Base-by-base conservation (phyloP, 2,329 filamentous ascomycete genomes). In the Leptosphaerulina australis region DNA sequence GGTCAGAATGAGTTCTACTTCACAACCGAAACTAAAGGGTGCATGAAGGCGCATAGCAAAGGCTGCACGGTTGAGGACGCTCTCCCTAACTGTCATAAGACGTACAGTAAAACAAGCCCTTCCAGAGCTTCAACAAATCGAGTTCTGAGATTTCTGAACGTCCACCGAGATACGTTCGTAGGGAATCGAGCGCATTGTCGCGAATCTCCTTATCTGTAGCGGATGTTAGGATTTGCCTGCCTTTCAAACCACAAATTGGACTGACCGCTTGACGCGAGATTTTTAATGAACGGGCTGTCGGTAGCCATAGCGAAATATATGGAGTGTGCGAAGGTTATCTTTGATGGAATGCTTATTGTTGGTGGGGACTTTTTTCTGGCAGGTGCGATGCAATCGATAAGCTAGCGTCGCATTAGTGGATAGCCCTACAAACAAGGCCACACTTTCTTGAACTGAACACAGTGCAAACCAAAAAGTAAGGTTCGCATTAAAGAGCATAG, bases 81-180 rank as follows among this genome's bases (percentile, higher is more conserved):
- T 10, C 8, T 20, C 4, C 18, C 14, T 17, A 20, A 7, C n/a
- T 14, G 15, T 5, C 9, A 10, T 10, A 9, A 3, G 3, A 33
- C 77, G 44, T 77, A 82, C 83, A 85, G 80, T 91, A 97, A 79
- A 94, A 97, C 15, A 97, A 83, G 4, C 91, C 93, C 70, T 95
- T 96, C 91, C 91, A 96, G 59, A 97, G 83, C 77, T 96, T 96
- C 53, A 93, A 79, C 39, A 90, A 79, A 58, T 96, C 91, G 59
- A 88, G 73, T 30, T 83, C 77, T 14, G 83, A 77, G 54, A 97
- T 83, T 44, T 81, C 45, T 73, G 78, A 63, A 30, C 83, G 81
- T 53, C 83, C 80, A 55, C 83, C 81, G 70, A 97, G 87, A 79
- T 90, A 97, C 39, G 84, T 82, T 59, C 86, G 84, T 21, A 97